Evolutionary conservation across 129 eudicot species (phyloP).

Genomic region (Flaveria linearis): DNA sequence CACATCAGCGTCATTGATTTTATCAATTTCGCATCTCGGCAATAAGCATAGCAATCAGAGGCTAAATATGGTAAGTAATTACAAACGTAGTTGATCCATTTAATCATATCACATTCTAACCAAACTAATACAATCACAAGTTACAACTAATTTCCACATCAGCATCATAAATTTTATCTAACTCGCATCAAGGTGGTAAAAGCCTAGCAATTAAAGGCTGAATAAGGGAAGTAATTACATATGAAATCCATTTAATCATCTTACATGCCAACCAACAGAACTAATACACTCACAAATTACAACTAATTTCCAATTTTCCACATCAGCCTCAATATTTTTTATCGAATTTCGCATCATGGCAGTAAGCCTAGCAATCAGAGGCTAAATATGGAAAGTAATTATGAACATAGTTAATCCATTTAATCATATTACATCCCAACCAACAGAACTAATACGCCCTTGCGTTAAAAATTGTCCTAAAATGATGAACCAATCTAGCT

Average conservation of each 20-base stretch:
- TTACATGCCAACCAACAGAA: neutral
- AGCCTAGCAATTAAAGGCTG: neutral
- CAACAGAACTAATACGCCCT: neutral
- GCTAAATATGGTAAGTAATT: neutral
- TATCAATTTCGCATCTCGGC: neutral
- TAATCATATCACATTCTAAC: too few relatives aligned
- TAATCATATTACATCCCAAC: neutral
- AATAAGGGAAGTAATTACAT: neutral
- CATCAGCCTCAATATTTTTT: conserved; percentile 1
- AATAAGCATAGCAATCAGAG: neutral
- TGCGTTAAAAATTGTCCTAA: neutral
- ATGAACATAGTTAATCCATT: too few relatives aligned
- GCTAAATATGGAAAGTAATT: neutral
- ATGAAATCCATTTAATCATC: neutral
- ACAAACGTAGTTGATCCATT: too few relatives aligned
- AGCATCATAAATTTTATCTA: neutral
- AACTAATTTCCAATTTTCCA: conserved; percentile 24
- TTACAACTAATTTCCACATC: conserved; percentile 21
- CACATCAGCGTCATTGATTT: conserved; percentile 2
- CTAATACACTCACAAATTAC: neutral
- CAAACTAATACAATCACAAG: neutral
- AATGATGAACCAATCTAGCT: neutral
- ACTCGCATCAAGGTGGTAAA: neutral
- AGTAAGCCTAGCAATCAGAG: neutral
- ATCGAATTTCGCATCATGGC: neutral